Evolutionary conservation across 2,329 filamentous ascomycete genomes (phyloP), one percentile per base, ranked within the genome.

Genomic region (Aspergillus luchuensis): DNA sequence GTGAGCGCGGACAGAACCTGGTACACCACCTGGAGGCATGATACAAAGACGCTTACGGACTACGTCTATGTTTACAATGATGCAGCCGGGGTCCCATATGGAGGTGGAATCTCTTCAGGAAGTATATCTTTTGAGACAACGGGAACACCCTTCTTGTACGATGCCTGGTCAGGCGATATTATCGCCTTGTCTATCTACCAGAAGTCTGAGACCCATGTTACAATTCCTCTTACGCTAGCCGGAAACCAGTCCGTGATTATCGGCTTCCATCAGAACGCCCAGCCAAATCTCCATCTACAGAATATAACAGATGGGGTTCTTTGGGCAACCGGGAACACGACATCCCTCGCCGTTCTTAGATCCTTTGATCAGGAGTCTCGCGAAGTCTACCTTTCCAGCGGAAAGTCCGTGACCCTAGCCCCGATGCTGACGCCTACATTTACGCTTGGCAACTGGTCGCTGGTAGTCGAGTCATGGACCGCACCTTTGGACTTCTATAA

Each of bases 51-150:
- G 13, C n/a, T 10, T 4, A 58, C 48, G 4, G 72, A 77, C 28
- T 81, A 80, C 59, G 67, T 77, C 8, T 81, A 69, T 58, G 56
- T 82, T 8, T 80, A 77, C 69, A 79, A 79, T 58, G 76, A 80
- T 58, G 63, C 47, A 11, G n/a, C 30, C 2, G 19, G 19, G 3
- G 8, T n/a, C 2, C 17, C 30, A 17, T 39, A 25, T 4, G 30
- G 6, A 8, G 23, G 36, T 3, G 67, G 62, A 0, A 53, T 60
- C 36, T 41, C 62, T 56, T 19, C 59, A 23, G 74, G 71, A 2
- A 61, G 56, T 15, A 66, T 77, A 41, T 65, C 63, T 0, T 73
- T 77, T 43, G 63, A 65, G 28, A 67, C 57, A 5, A 74, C 65
- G 11, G 69, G 66, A 11, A 67, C 64, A 3, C 79, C 79, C 2